Conservation (phyloP, 768 basidiomycete species). For the Collybiopsis confluens region DNA sequence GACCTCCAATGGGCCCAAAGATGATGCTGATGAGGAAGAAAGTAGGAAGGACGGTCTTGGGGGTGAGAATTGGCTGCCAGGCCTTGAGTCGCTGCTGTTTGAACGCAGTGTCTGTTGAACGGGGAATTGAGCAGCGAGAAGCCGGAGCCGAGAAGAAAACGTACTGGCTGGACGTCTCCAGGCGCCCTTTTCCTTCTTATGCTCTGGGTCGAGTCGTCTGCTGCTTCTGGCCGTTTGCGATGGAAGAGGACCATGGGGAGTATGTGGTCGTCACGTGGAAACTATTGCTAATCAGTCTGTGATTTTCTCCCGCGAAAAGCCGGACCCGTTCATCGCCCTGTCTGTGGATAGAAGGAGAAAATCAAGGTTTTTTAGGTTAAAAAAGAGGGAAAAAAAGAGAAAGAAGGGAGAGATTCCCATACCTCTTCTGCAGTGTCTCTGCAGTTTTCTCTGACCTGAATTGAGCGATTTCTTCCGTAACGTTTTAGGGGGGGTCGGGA, state of each 20-base stretch:
- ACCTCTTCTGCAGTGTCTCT: too few relatives aligned
- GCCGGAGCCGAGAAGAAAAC: slow-evolving; percentile 22
- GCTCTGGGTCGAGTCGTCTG: slow-evolving; percentile 28
- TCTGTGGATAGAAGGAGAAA: too few relatives aligned
- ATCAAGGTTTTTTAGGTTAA: too few relatives aligned
- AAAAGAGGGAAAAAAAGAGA: too few relatives aligned
- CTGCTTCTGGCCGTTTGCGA: background rate
- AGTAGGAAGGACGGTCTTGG: slow-evolving; percentile 95
- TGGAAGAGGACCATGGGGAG: slow-evolving; percentile 8
- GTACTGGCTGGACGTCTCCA: slow-evolving; percentile 84
- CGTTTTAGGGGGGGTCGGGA: too few relatives aligned
- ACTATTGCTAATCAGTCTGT: too few relatives aligned
- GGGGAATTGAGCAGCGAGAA: slow-evolving; percentile 14
- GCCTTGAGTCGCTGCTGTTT: slow-evolving; percentile 99
- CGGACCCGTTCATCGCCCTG: too few relatives aligned
- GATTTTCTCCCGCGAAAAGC: too few relatives aligned
- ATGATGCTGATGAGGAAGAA: slow-evolving; percentile 92
- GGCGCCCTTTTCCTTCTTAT: slow-evolving; percentile 79
- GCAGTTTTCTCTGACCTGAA: too few relatives aligned
- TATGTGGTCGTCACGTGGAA: too few relatives aligned
- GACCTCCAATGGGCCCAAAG: slow-evolving; percentile 93
- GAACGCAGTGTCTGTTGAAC: slow-evolving; percentile 96
- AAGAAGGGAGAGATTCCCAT: too few relatives aligned
- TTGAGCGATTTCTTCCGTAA: too few relatives aligned
- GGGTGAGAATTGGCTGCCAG: slow-evolving; percentile 99